Base-by-base conservation (phyloP, 306 rosid genomes). In the Quercus dentata region DNA sequence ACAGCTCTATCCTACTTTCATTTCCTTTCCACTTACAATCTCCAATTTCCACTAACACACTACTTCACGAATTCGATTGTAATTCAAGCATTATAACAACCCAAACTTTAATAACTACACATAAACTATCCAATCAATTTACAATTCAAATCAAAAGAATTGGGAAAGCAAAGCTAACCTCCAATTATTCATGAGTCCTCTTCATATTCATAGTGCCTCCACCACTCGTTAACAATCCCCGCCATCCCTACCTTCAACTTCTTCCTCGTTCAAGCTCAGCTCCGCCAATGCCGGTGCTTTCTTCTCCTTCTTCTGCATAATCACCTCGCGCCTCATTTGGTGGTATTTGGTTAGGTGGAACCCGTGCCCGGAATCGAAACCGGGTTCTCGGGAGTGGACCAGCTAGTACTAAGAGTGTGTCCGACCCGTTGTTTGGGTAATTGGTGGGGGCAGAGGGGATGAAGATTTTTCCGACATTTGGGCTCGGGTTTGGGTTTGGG, bases 151-250 rank as follows among this genome's bases (percentile, higher is more conserved):
- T 0, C 25, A 25, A 3, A 18, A n/a, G 9, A 2, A 5, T 18
- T 3, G 3, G 4, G 19, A 77, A 69, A 12, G 38, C 38, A 33
- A 33, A 38, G 20, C 87, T 77, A 76, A 94, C 99, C 99, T 94
- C 97, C 86, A 94, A 79, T 78, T 90, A 78, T 33, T 94, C 97
- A 85, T 94, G 99, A 44, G 97, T 94, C 83, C 95, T 87, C 87
- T 91, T 92, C 97, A 92, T 94, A 89, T 94, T 94, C 77, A 0
- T 83, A 76, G 0, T 83, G 62, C 74, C 97, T 80, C 97, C 99
- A 92, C 73, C 89, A 87, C 85, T 94, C 99, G 68, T 94, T 97
- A 85, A 94, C 91, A 25, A 94, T 78, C 69, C 99, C 97, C 3
- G 97, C 97, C 84, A 92, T 94, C 70, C 97, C 95, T 65, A 91